These are phyloP conservation scores for Nidularia sp. DNA, from an alignment of 768 basidiomycete species.

Conservation along the genomic window DNA sequence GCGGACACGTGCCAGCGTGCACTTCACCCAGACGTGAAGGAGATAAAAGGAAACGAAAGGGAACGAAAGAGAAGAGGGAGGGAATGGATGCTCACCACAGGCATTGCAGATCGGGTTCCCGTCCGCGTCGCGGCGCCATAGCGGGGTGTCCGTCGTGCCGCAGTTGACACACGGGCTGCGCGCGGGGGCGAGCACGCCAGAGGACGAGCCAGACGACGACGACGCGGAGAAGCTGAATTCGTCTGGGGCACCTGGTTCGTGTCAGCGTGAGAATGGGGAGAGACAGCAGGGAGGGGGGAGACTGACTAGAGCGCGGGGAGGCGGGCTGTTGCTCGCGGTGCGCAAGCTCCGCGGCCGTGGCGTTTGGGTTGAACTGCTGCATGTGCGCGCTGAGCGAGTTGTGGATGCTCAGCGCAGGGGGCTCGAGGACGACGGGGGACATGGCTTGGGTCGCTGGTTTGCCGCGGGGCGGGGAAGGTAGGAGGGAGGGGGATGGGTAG, in stretches of 20 bases:
- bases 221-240: too few species aligned
- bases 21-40: too few species aligned
- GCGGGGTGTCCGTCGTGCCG: conserved; percentile 72
- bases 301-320: not conserved
- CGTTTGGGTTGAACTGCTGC: conserved; percentile 31
- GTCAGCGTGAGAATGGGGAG: not conserved
- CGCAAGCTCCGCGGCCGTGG: not conserved
- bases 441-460: conserved; percentile 26
- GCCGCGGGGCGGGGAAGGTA: conserved; percentile 3
- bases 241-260: conserved; percentile 14
- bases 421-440: conserved; percentile 57
- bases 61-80: conserved; percentile 16
- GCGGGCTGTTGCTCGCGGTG: not conserved
- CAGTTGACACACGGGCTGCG: conserved; percentile 67
- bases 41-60: not conserved
- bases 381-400: conserved; percentile 40
- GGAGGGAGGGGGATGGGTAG: too few species aligned
- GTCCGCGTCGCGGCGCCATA: conserved; percentile 79
- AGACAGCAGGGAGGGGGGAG: not conserved
- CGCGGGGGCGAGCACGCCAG: conserved; percentile 24
- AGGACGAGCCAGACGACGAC: conserved; percentile 14
- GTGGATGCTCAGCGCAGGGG: conserved; percentile 48
- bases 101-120: conserved; percentile 88
- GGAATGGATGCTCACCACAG: conserved; percentile 64
- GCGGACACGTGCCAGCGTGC: not conserved